Percentiles rank a stretch among this genome's conserved stretches.
Evolutionary conservation across 768 basidiomycete genomes (phyloP).

Genomic region (Termitomyces sp.): DNA sequence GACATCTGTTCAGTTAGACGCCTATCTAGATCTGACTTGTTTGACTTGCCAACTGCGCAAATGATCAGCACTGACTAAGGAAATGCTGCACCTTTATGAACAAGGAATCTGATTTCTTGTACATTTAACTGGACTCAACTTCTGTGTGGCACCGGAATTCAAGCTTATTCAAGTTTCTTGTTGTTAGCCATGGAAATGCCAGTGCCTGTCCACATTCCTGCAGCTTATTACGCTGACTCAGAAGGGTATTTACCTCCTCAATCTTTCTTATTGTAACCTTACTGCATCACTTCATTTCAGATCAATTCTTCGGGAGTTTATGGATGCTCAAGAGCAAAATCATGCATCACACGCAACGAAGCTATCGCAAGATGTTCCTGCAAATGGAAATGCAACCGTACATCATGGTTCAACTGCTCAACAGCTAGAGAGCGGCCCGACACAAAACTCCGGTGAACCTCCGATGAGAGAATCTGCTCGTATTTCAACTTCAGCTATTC

Average conservation of each 20-base stretch:
- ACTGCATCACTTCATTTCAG: not conserved
- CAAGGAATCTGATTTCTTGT: not conserved
- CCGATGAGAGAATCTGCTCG: not conserved
- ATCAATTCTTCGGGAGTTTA: not conserved
- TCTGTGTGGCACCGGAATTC: not conserved
- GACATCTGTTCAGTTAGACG: not conserved
- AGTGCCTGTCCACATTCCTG: not conserved
- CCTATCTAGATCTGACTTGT: not conserved
- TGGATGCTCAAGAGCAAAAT: not conserved
- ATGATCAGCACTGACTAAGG: not conserved
- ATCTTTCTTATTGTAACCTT: not conserved
- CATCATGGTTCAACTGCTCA: not conserved
- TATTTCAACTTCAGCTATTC: not conserved
- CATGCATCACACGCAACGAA: not conserved
- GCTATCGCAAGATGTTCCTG: not conserved
- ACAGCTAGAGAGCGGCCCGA: not conserved
- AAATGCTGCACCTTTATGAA: not conserved
- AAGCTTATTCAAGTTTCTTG: not conserved
- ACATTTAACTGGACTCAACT: not conserved
- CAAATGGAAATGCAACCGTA: not conserved
- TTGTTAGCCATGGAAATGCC: not conserved
- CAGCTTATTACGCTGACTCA: constrained; percentile 8
- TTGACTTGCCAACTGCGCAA: not conserved
- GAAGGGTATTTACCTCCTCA: not conserved
- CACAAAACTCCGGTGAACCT: not conserved